These are phyloP conservation scores for Coemansia sp. DNA, from an alignment of 192 early-diverging fungal genomes.

Conservation along the genomic window DNA sequence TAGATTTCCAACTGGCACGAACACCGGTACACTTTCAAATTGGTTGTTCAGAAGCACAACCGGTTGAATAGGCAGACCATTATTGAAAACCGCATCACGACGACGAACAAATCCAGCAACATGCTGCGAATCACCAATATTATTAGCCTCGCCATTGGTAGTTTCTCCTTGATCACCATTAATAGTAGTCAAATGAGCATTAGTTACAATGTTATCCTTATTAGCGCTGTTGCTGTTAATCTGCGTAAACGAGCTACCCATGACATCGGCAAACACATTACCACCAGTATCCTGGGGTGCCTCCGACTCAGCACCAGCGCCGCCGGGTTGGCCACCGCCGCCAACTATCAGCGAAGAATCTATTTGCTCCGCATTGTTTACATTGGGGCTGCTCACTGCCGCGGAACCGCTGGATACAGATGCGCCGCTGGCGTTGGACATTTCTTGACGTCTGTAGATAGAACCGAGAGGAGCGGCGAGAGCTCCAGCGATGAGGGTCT, in stretches of 20 bases:
- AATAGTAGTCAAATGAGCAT: constrained; percentile 17
- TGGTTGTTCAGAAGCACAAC: too few species aligned
- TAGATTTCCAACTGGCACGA: neutral
- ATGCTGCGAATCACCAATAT: constrained; percentile 30
- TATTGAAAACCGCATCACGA: neutral
- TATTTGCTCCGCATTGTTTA: constrained; percentile 30
- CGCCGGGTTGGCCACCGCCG: neutral
- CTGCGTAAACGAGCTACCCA: constrained; percentile 30
- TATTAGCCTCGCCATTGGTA: constrained; percentile 26
- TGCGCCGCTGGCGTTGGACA: constrained; percentile 25
- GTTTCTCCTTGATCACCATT: constrained; percentile 23
- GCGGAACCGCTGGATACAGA: constrained; percentile 19
- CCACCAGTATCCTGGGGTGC: constrained; percentile 2
- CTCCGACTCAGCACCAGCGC: neutral
- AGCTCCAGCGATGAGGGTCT: constrained; percentile 9
- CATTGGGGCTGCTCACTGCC: constrained; percentile 29
- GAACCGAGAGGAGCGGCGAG: constrained; percentile 12
- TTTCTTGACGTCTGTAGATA: constrained; percentile 19
- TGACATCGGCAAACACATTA: constrained; percentile 19
- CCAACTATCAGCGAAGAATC: constrained; percentile 30
- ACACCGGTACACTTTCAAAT: neutral
- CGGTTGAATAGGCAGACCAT: neutral
- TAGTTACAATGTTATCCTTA: constrained; percentile 42
- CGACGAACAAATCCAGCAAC: neutral
- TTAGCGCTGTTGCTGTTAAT: constrained; percentile 39